Evolutionary conservation across 768 basidiomycete genomes (phyloP).

Genomic region (Sporobolomyces pararoseus): DNA sequence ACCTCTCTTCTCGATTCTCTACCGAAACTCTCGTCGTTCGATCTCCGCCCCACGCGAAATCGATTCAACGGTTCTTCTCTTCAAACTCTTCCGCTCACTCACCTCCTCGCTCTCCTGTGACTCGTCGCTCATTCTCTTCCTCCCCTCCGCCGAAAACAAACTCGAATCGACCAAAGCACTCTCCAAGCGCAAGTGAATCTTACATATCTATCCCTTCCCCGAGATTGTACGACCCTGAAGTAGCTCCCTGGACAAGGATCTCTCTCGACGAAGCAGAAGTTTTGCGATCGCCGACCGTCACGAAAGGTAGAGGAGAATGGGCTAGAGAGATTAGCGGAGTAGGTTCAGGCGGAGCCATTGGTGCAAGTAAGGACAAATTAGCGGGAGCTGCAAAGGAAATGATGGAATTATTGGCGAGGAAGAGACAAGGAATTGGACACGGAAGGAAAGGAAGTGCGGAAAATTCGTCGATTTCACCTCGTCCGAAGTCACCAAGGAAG

Average conservation of each 20-base stretch:
- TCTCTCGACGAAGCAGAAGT: slow-evolving; percentile 15
- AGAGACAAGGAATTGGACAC: neutral
- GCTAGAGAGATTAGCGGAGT: neutral
- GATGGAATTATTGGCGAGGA: slow-evolving; percentile 11
- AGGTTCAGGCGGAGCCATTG: neutral
- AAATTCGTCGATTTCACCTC: neutral
- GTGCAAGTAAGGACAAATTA: slow-evolving; percentile 17
- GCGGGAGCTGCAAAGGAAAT: slow-evolving; percentile 30
- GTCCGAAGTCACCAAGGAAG: neutral
- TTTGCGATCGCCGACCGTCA: neutral
- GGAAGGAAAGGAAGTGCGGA: neutral
- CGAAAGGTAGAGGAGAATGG: neutral
- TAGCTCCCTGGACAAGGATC: neutral
- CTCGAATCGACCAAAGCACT: neutral
- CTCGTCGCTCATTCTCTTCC: no score
- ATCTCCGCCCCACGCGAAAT: slow-evolving; percentile 12
- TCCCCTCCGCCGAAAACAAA: neutral
- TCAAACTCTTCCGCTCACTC: no score
- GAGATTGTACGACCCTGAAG: neutral
- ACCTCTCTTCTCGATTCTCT: slow-evolving; percentile 30
- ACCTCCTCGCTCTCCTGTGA: no score
- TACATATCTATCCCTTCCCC: slow-evolving; percentile 6
- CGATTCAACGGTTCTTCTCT: slow-evolving; percentile 30
- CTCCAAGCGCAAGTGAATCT: slow-evolving; percentile 26
- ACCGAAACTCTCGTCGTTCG: slow-evolving; percentile 28